These are phyloP conservation scores for Fistulifera solaris DNA, from an alignment of 108 stramenopile species.

Conservation along the genomic window DNA sequence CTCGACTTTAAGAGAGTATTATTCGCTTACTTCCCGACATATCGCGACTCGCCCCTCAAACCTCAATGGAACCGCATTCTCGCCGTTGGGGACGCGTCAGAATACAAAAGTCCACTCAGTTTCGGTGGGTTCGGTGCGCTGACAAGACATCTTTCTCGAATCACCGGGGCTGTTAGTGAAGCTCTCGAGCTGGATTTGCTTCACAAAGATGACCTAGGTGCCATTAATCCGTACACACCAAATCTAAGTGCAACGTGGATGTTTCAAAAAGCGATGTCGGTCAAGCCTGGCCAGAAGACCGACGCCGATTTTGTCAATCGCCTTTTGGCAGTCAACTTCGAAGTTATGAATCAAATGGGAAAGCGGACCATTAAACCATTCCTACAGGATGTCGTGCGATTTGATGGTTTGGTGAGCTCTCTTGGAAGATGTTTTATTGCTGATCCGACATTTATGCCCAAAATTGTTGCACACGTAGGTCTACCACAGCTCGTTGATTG, in stretches of 20 bases:
- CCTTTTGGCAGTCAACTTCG: constrained; percentile 79
- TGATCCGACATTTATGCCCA: constrained; percentile 76
- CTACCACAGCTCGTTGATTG: constrained; percentile 65
- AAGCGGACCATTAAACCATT: constrained; percentile 64
- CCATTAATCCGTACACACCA: constrained; percentile 90
- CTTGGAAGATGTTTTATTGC: constrained; percentile 56
- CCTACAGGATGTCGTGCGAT: constrained; percentile 89
- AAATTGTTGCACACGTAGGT: constrained; percentile 73
- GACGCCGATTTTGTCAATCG: constrained; percentile 84
- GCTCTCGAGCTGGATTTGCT: constrained; percentile 74
- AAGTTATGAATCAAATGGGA: constrained; percentile 81
- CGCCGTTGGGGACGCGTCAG: constrained; percentile 84
- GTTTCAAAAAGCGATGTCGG: constrained; percentile 89
- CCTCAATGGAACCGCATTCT: constrained; percentile 70
- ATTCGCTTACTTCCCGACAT: constrained; percentile 92
- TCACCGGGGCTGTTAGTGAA: constrained; percentile 69
- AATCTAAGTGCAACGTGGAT: constrained; percentile 93
- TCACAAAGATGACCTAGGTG: constrained; percentile 69
- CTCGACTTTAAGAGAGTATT: constrained; percentile 80
- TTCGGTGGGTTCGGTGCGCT: constrained; percentile 96
- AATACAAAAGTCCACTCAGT: constrained; percentile 89
- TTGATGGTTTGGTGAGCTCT: constrained; percentile 73
- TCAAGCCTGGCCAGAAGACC: constrained; percentile 63
- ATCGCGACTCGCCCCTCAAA: constrained; percentile 84
- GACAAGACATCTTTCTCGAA: constrained; percentile 79